phyloP scores from a whole-genome alignment of 169 alveolate genomes.

The Miamiensis avidus region DNA sequence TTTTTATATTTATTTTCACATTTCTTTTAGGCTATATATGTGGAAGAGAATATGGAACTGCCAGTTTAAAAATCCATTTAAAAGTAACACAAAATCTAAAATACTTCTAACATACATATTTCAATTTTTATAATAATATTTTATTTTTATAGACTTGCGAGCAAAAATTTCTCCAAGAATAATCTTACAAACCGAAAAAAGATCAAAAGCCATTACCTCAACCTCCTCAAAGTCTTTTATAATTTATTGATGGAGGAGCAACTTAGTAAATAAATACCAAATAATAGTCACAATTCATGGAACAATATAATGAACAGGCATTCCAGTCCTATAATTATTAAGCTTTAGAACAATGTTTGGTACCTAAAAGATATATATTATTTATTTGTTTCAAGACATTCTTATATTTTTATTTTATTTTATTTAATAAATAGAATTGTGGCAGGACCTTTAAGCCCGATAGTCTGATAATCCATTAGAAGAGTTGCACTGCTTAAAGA shows the following conservation, averaged over 20 bases:
- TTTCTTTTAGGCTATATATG: constrained; percentile 52
- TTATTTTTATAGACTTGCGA: constrained; percentile 20
- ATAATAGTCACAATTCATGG: neutral
- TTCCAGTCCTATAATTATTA: constrained; percentile 1
- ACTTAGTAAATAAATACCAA: too few relatives aligned
- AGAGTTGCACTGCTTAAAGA: constrained; percentile 8
- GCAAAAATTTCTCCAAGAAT: constrained; percentile 46
- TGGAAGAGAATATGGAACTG: constrained; percentile 64
- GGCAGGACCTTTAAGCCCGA: constrained; percentile 31
- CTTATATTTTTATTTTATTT: neutral
- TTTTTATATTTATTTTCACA: too few relatives aligned
- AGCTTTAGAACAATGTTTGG: constrained; percentile 2
- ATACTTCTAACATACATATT: neutral
- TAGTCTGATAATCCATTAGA: constrained; percentile 14
- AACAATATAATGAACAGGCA: constrained; percentile 17
- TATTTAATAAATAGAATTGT: constrained; percentile 7
- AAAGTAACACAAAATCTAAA: constrained; percentile 6
- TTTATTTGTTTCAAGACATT: too few relatives aligned
- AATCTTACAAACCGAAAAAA: constrained; percentile 38
- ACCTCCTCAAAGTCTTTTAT: constrained; percentile 3
- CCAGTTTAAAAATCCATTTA: constrained; percentile 50
- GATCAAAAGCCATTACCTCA: constrained; percentile 15
- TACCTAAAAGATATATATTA: neutral
- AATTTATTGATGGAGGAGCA: neutral
- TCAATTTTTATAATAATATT: too few relatives aligned